Evolutionary conservation across 192 early-diverging fungal genomes (phyloP), one percentile per base, ranked within the genome.

Genomic region (Helicostylum pulchrum): DNA sequence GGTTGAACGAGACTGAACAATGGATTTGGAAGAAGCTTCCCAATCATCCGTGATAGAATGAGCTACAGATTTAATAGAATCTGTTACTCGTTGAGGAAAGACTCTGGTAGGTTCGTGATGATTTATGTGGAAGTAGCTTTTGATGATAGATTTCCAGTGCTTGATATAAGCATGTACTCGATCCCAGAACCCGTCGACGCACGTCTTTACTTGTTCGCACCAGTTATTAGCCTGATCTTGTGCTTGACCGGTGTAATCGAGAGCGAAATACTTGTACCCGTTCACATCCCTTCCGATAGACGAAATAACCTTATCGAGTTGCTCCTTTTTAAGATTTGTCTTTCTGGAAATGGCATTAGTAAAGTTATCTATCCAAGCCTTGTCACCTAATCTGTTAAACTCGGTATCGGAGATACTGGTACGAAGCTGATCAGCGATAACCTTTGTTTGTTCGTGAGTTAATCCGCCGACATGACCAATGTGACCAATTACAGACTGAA

Each of bases 381-480:
- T 39, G 32, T 58, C 56, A 42, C 56, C 56, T 23, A 58, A 42
- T 32, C 5, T 39, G 9, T 9, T 44, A 5, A 43, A 39, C 20
- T 58, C 56, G 15, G 32, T 44, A n/a, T 31, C 31, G 30, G 17
- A 26, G 8, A 58, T 10, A 34, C 30, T 20, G 2, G 31, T 6
- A 12, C 32, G 30, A n/a, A 58, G 17, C 7, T 58, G 56, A 44
- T 58, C 56, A 20, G 17, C 34, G 42, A 58, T 58, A 4, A 17
- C 56, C 3, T 39, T 42, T 4, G 32, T 23, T 43, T 58, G 56
- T 1, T 58, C 56, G 1, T 58, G 3, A 5, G 56, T 58, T 32
- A 58, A 19, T 19, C 36, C 56, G 10, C 36, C 36, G 12, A 31
- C n/a, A 0, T n/a, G n/a, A 7, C 5, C 20, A 23, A 58, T 15